Evolutionary conservation across 163 green algal genomes (phyloP).

Genomic region (Smithsoniella earleae): DNA sequence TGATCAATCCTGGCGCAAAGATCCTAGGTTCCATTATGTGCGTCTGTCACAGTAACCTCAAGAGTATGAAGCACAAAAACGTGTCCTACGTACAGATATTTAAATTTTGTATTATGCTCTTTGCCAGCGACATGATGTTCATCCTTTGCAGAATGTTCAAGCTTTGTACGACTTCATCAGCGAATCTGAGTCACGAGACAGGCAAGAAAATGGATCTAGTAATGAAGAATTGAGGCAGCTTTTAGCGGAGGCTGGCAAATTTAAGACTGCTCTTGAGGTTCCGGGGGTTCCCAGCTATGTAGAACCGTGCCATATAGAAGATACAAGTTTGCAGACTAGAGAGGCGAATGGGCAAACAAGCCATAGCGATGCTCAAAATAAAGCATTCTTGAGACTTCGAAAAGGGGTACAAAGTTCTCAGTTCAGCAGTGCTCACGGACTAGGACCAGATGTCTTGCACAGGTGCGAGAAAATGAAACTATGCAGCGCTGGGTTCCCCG

Average conservation of each 20-base stretch:
- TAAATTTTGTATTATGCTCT: background rate
- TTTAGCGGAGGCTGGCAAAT: background rate
- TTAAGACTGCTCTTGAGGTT: background rate
- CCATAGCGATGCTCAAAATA: background rate
- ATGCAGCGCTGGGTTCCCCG: background rate
- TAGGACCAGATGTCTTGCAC: background rate
- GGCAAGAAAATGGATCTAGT: background rate
- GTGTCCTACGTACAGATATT: background rate
- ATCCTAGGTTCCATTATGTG: conserved; percentile 16
- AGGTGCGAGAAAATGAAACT: background rate
- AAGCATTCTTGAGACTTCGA: background rate
- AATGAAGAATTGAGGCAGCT: background rate
- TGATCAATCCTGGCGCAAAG: background rate
- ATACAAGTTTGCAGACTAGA: no score
- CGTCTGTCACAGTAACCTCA: background rate
- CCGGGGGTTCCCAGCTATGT: conserved; percentile 3
- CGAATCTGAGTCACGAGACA: background rate
- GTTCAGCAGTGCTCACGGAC: conserved; percentile 5
- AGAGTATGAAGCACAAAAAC: no score
- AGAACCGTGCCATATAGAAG: background rate
- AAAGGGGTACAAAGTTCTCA: background rate
- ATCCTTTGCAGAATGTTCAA: conserved; percentile 13
- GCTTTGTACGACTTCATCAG: background rate
- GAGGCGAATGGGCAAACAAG: background rate
- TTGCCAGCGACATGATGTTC: background rate